Evolutionary conservation across 2,329 filamentous ascomycete genomes (phyloP), one percentile per base, ranked within the genome.

Genomic region (Fusarium subglutinans): DNA sequence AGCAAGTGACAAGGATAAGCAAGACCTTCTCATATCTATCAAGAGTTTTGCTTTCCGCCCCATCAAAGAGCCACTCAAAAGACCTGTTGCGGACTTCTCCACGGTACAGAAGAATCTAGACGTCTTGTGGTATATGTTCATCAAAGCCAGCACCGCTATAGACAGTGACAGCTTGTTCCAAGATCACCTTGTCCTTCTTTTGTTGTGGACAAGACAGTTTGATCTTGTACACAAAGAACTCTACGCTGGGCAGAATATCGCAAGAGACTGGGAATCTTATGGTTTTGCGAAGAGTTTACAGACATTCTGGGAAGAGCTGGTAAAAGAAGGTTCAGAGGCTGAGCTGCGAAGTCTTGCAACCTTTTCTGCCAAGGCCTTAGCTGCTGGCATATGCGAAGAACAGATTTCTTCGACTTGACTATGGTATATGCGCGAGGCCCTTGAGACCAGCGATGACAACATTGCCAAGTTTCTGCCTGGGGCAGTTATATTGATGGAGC

Each of bases 121-220:
- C 6, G 41, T 50, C 20, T 26, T 59, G 18, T 59, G 43, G 56
- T 6, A 50, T 18, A 50, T 38, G 43, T 50, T 59, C 43, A 8
- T 50, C 33, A 50, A 59, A 30, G 33, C 56, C 20, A 47, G 43
- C 10, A n/a, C 33, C 5, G 56, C 33, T 14, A 37, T 59, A 11
- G 43, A 50, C 8, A 30, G 30, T 4, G 24, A n/a, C 3, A 59
- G 43, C 41, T 22, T 37, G 8, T 70, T 69, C 26, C 65, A 70
- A 17, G 58, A 59, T 30, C 56, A 41, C 3, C 67, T 70, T 9
- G 37, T 69, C 1, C n/a, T 33, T 11, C 26, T 69, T 4, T 7
- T 70, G 4, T 18, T 45, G 4, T 70, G 65, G 65, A 70, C 45
- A 3, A 69, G 38, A 2, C 58, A 64, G 2, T 55, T 70, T 13